Percentiles rank a stretch among this genome's conserved stretches.
Conservation (phyloP, 768 basidiomycete species). For the Gyrodon lividus region DNA sequence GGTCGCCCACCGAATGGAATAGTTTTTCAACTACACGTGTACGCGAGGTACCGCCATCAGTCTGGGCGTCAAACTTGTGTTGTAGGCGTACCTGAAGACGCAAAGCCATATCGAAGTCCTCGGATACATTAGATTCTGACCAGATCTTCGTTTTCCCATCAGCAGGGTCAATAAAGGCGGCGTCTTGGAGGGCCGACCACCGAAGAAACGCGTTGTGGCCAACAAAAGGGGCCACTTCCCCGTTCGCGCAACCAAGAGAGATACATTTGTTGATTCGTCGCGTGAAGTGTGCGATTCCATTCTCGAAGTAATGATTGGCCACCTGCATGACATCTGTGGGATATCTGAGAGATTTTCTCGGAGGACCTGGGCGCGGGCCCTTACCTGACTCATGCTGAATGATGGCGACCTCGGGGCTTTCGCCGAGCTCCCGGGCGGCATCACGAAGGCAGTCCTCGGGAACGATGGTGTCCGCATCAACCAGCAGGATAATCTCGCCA, state of each 20-base stretch:
- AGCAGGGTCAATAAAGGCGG: slow-evolving; percentile 60
- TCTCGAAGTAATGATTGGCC: slow-evolving; percentile 87
- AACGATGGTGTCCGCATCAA: slow-evolving; percentile 88
- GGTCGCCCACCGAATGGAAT: slow-evolving; percentile 61
- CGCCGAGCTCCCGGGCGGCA: slow-evolving; percentile 80
- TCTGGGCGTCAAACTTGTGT: slow-evolving; percentile 49
- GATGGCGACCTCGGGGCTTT: slow-evolving; percentile 63
- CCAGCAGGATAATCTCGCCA: slow-evolving; percentile 76
- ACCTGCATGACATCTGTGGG: slow-evolving; percentile 82
- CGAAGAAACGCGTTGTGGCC: slow-evolving; percentile 89
- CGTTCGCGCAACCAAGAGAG: slow-evolving; percentile 75
- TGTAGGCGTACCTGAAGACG: slow-evolving; percentile 44
- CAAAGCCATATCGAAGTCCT: slow-evolving; percentile 70
- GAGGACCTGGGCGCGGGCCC: neutral
- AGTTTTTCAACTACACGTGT: slow-evolving; percentile 17
- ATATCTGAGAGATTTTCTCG: neutral
- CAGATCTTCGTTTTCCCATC: slow-evolving; percentile 67
- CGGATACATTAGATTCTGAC: slow-evolving; percentile 67
- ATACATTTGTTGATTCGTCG: slow-evolving; percentile 83
- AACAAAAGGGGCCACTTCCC: slow-evolving; percentile 76
- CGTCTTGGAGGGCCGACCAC: slow-evolving; percentile 88
- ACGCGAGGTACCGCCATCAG: slow-evolving; percentile 33
- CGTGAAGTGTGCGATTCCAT: slow-evolving; percentile 88
- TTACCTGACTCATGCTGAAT: slow-evolving; percentile 84
- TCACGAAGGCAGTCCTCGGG: slow-evolving; percentile 91